phyloP scores from a whole-genome alignment of 805 yeast species.

The Candida hungchunana region DNA sequence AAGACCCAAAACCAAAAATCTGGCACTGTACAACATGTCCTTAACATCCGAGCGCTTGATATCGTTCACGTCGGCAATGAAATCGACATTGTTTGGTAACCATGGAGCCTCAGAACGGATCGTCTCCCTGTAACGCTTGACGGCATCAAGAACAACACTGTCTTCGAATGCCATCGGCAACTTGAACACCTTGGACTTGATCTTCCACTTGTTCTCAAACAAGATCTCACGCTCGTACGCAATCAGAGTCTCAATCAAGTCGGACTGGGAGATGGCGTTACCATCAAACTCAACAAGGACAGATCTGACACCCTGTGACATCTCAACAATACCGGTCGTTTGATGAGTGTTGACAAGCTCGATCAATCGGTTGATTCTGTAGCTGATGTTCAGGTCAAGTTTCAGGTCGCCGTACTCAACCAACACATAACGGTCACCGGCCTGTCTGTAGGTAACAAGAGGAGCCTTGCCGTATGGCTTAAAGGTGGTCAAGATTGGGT shows the following conservation, averaged over 20 bases:
- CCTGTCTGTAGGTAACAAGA: conserved; percentile 83
- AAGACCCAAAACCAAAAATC: conserved; percentile 87
- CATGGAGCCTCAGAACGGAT: conserved; percentile 93
- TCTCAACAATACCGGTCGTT: conserved; percentile 82
- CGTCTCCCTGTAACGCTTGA: conserved; percentile 86
- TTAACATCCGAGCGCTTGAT: conserved; percentile 70
- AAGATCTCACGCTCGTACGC: conserved; percentile 74
- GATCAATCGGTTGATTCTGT: conserved; percentile 80
- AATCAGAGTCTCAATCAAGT: conserved; percentile 57
- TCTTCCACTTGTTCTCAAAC: conserved; percentile 77
- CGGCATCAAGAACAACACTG: conserved; percentile 82
- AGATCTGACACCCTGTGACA: conserved; percentile 97
- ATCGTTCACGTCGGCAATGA: conserved; percentile 84
- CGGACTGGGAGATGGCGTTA: conserved; percentile 51
- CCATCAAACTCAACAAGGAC: conserved; percentile 85
- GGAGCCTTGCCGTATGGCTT: conserved; percentile 52
- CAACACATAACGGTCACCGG: conserved; percentile 90
- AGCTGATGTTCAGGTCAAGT: conserved; percentile 80
- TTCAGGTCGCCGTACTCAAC: conserved; percentile 90
- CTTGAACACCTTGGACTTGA: conserved; percentile 75
- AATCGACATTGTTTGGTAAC: conserved; percentile 97
- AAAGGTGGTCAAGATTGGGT: conserved; percentile 63
- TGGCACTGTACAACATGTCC: conserved; percentile 83
- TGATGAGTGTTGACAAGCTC: conserved; percentile 61
- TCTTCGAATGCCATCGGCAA: conserved; percentile 98